phyloP scores from a whole-genome alignment of 2,329 filamentous ascomycete genomes.

The Fusarium coicis region DNA sequence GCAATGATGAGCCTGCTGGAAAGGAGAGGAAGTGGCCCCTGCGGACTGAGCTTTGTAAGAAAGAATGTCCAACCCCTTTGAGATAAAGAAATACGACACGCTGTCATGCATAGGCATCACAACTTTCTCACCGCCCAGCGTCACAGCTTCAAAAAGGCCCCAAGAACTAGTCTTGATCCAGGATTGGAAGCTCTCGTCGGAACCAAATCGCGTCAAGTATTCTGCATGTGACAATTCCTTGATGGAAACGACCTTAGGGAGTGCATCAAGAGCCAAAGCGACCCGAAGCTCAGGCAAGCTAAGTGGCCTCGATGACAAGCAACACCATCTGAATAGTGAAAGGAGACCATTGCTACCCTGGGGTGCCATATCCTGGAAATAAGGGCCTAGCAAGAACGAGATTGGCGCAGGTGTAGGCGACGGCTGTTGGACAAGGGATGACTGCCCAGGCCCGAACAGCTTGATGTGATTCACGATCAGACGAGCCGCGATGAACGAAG shows the following conservation, averaged over 20 bases:
- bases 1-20: not conserved
- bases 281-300: not conserved
- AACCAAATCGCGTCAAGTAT: not conserved
- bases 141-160: not conserved
- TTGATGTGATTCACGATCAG: not conserved
- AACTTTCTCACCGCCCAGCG: not conserved
- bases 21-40: not conserved
- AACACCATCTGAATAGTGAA: not conserved
- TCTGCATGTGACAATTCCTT: not conserved
- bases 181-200: not conserved
- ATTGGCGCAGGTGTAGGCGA: not conserved
- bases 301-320: not conserved
- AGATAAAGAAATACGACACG: not conserved
- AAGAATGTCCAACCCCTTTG: not conserved
- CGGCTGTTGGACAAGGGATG: not conserved
- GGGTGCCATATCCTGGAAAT: slow-evolving; percentile 1
- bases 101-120: slow-evolving; percentile 1
- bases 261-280: not conserved
- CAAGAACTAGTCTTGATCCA: slow-evolving; percentile 6
- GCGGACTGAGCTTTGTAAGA: not conserved
- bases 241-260: not conserved
- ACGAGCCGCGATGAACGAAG: not conserved
- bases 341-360: not conserved
- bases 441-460: not conserved
- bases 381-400: not conserved